Percentiles rank a stretch among this genome's conserved stretches.
phyloP scores from a whole-genome alignment of 1,284 basidiomycete genomes.

The Fomitopsis palustris region DNA sequence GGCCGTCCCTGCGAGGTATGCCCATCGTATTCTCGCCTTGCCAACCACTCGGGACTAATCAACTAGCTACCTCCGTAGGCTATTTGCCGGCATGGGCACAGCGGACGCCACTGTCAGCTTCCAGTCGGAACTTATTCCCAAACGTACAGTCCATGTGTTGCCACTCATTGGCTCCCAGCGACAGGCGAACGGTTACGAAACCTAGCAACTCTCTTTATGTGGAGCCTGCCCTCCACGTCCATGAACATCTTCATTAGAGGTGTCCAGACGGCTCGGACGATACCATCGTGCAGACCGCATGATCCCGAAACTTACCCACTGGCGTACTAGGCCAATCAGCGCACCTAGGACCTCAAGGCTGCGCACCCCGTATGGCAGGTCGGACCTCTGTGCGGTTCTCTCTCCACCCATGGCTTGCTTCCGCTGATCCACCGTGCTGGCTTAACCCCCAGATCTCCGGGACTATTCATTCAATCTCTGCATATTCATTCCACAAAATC shows the following conservation, averaged over 20 bases:
- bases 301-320: not conserved
- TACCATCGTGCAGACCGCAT: not conserved
- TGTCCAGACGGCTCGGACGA: no score
- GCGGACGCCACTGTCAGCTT: not conserved
- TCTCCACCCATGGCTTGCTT: not conserved
- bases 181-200: not conserved
- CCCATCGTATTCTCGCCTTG: not conserved
- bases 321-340: not conserved
- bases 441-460: not conserved
- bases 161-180: not conserved
- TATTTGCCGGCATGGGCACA: not conserved
- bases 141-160: not conserved
- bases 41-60: not conserved
- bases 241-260: no score
- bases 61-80: no score
- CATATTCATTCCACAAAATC: not conserved
- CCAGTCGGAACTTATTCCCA: not conserved
- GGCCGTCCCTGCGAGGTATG: not conserved
- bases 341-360: not conserved
- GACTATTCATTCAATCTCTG: not conserved
- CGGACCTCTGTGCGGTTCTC: not conserved
- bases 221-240: no score
- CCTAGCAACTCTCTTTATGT: not conserved
- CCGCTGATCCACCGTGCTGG: not conserved
- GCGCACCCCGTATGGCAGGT: not conserved